Evolutionary conservation across 1,139 yeast species (phyloP), one percentile per base, ranked within the genome.

Genomic region (Blastobotrys elegans): DNA sequence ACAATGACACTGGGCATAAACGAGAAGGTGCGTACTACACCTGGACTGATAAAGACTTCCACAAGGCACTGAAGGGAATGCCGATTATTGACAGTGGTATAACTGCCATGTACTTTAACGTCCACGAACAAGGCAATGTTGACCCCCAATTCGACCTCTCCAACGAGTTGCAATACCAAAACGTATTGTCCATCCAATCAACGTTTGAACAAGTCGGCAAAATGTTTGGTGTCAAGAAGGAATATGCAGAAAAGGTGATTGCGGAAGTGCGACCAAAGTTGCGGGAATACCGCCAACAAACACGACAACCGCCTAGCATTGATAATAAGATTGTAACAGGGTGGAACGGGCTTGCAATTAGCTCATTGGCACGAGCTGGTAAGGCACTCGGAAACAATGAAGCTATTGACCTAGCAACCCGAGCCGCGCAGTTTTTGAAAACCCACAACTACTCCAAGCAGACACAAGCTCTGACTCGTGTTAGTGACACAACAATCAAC

Each of bases 301-400:
- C 57, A 18, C 56, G 68, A n/a, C 49, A 51, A 8, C 51, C 53
- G 4, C 71, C 72, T 1, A 57, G 50, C 1, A 53, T 64, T 11
- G 71, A 68, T 43, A 52, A 55, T 16, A 66, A 67, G 49, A 51
- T 65, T n/a, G 57, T 66, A 14, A 58, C 67, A 3, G 56, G 67
- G 5, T 67, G 71, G 69, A 66, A 66, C 42, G 72, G 70, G 1
- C 59, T 64, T 1, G 68, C 69, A 0, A 59, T 67, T 34, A 63
- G 69, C 10, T 66, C 68, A 1, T 54, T 67, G 18, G 67, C 71
- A 2, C 53, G 67, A 18, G 67, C 72, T 1, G 54, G 56, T 2
- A 13, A 8, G 14, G 54, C 54, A 8, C 44, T 59, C 20, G 46
- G 48, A 2, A 52, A 54, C 35, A 42, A 45, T 2, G 48, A 49